Percentiles rank a stretch among this genome's conserved stretches.
phyloP scores from a whole-genome alignment of 345 rosid species.

The Draba incana region DNA sequence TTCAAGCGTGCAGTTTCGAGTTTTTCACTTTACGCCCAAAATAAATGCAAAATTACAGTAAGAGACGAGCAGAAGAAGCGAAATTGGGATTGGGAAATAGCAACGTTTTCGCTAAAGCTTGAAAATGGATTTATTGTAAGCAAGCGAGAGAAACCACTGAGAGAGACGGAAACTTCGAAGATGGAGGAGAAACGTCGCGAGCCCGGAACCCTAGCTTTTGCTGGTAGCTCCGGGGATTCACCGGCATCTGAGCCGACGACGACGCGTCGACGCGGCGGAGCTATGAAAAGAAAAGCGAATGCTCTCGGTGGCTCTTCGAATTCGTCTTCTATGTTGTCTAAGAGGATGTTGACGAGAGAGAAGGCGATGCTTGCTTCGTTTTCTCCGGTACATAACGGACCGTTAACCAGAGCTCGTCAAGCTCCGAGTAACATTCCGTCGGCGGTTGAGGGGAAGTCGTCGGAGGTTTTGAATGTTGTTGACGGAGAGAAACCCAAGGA shows the following conservation, averaged over 20 bases:
- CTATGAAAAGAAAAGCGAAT: slow-evolving; percentile 69
- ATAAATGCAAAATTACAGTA: background rate
- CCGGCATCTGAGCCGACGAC: slow-evolving; percentile 63
- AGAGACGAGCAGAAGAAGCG: slow-evolving; percentile 14
- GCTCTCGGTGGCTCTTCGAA: slow-evolving; percentile 45
- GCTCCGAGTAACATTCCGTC: slow-evolving; percentile 53
- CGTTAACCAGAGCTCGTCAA: slow-evolving; percentile 92
- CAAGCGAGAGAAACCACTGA: slow-evolving; percentile 22
- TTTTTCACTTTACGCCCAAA: no score
- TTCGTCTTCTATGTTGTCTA: slow-evolving; percentile 64
- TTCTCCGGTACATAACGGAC: slow-evolving; percentile 78
- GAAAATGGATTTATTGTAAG: slow-evolving; percentile 21
- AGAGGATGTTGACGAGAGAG: slow-evolving; percentile 76
- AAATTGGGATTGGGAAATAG: slow-evolving; percentile 38
- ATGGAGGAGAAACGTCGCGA: slow-evolving; percentile 78
- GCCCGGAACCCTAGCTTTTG: slow-evolving; percentile 49
- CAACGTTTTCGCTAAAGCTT: slow-evolving; percentile 18
- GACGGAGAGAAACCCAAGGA: slow-evolving; percentile 44
- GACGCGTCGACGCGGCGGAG: slow-evolving; percentile 77
- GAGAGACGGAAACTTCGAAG: slow-evolving; percentile 11
- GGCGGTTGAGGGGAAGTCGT: slow-evolving; percentile 39
- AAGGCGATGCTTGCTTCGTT: slow-evolving; percentile 62
- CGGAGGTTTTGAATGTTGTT: slow-evolving; percentile 33
- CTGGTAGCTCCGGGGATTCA: slow-evolving; percentile 45
- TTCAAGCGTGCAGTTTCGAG: no score